Evolutionary conservation across 1,139 yeast genomes (phyloP).

Genomic region (Magnusiomyces ingens): DNA sequence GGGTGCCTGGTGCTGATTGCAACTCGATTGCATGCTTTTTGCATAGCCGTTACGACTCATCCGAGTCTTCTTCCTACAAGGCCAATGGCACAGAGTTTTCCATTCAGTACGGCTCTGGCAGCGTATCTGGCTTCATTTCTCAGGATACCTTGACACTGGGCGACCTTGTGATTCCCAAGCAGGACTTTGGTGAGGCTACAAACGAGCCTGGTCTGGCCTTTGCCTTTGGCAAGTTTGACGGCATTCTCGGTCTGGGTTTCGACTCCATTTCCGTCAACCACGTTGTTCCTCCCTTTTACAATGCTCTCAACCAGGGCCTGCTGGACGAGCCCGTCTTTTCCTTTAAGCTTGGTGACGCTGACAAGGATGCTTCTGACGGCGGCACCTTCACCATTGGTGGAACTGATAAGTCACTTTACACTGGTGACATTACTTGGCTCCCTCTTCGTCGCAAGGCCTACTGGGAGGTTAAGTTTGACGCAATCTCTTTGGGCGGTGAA

Average conservation of each 20-base stretch:
- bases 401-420: conserved; percentile 61
- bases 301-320: conserved; percentile 73
- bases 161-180: conserved; percentile 74
- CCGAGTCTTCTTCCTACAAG: conserved; percentile 68
- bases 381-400: conserved; percentile 97
- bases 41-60: conserved; percentile 84
- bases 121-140: conserved; percentile 85
- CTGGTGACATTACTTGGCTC: conserved; percentile 84
- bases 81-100: conserved; percentile 79
- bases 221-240: conserved; percentile 97
- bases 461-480: conserved; percentile 95
- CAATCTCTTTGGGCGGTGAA: conserved; percentile 86
- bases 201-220: conserved; percentile 95
- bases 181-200: conserved; percentile 95
- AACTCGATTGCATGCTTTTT: conserved; percentile 90
- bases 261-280: conserved; percentile 82
- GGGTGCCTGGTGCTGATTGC: conserved; percentile 92
- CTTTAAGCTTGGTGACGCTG: conserved; percentile 77
- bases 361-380: conserved; percentile 59
- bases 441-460: conserved; percentile 99
- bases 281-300: conserved; percentile 89
- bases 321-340: conserved; percentile 82
- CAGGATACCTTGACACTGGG: conserved; percentile 77
- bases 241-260: conserved; percentile 91
- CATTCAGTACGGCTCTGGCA: conserved; percentile 88